Evolutionary conservation across 805 yeast genomes (phyloP), one percentile per base, ranked within the genome.

Genomic region (Sungouiozyma intestinalis): DNA sequence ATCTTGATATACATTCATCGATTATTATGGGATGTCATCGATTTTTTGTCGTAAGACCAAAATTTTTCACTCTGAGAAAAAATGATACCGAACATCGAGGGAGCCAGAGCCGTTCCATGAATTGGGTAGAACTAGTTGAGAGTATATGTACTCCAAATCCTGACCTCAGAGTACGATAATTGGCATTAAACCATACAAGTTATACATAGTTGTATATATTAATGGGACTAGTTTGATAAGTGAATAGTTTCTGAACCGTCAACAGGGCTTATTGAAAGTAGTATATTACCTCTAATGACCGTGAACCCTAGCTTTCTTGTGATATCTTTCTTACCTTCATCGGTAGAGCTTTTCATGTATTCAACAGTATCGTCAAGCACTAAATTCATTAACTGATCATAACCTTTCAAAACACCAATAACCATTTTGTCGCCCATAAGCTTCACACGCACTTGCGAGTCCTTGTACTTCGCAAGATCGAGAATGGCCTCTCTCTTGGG

Each of bases 401-500:
- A 81, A 5, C 97, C 97, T 52, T 84, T 85, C 52, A 90, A 72
- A 1, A 68, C 66, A 31, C 98, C 98, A 15, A 70, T 69, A n/a
- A 83, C 77, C 51, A 79, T 79, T 56, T 97, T 76, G 5, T 95
- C 96, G 11, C 95, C 94, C 50, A 79, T 73, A 57, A 92, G 77
- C 53, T 83, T 80, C 41, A 88, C 90, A 52, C 80, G 73, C 34
- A 90, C 77, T 50, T 71, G 62, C 51, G 81, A 71, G 58, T 85
- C 94, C 53, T 76, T 76, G 59, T 83, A 85, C 55, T 77, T 81
- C 47, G 79, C 75, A 45, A 92, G 68, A 60, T 88, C 87, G 43
- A 86, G 68, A 45, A 88, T 85, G 17, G 95, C 94, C 48, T 88
- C 96, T 63, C 86, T 82, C 67, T 83, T 84, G 32, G 97, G 97